Base-by-base conservation (phyloP, 2,329 filamentous ascomycete genomes). In the Cryphonectria carpinicola region DNA sequence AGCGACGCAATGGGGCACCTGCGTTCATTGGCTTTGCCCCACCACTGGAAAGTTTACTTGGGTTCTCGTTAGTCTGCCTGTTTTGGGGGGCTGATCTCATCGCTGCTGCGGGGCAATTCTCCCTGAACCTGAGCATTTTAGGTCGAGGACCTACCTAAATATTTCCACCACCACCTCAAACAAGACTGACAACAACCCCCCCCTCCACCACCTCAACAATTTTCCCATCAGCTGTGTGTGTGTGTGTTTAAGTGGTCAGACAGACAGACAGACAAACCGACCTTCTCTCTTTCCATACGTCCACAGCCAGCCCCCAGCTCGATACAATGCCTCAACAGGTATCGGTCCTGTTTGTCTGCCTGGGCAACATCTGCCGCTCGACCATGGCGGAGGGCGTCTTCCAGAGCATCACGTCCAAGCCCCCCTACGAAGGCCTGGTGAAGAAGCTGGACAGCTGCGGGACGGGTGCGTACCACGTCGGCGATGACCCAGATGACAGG, bases 321-420 rank as follows among this genome's bases (percentile, higher is more conserved):
- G 64, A 35, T 64, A 49, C 32, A 41, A 73, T 71, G 71, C 69
- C 66, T 49, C 66, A 73, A 54, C 66, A 66, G 54, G 75, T 93
- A 68, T 94, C 91, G 2, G 92, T 98, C 52, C 88, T 98, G 67
- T 98, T 98, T 79, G 95, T 98, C 76, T 99, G 96, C 82, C 87
- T 98, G 46, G 96, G 96, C 80, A 99, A 99, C 82, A 98, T 98
- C 78, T 99, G 94, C 80, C 86, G 88, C 72, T 97, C 94, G 10
- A 93, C 96, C 43, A 98, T 99, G 96, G 94, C 95, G 62, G 95
- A 98, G 84, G 96, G 93, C 65, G 93, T 97, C 74, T 98, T 99
- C 83, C 89, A 90, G 71, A 88, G 90, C 72, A 83, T 96, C 56
- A 87, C 87, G 56, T 85, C 87, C 74, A 87, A 91, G 75, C 82